phyloP scores from a whole-genome alignment of 805 yeast genomes.

The Candida pseudofarinosa region DNA sequence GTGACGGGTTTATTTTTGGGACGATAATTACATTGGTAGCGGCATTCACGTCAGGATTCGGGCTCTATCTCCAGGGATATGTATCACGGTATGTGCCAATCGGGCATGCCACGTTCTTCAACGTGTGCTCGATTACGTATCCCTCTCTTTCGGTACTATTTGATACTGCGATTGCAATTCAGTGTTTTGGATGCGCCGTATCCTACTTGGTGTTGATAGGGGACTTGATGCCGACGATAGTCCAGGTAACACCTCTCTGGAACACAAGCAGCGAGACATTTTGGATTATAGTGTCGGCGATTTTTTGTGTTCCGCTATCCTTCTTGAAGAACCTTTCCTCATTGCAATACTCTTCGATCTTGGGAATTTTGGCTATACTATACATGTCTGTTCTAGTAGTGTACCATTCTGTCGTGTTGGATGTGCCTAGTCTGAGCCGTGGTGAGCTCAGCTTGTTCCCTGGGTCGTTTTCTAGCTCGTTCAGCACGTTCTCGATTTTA shows the following conservation, averaged over 20 bases:
- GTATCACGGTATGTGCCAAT: slow-evolving; percentile 52
- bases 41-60: slow-evolving; percentile 63
- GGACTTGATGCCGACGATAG: slow-evolving; percentile 62
- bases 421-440: slow-evolving; percentile 34
- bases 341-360: slow-evolving; percentile 76
- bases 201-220: slow-evolving; percentile 69
- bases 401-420: slow-evolving; percentile 60
- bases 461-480: slow-evolving; percentile 46
- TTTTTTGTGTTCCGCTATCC: slow-evolving; percentile 56
- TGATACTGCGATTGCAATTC: slow-evolving; percentile 65
- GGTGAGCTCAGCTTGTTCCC: slow-evolving; percentile 34
- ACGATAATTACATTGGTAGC: slow-evolving; percentile 52
- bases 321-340: slow-evolving; percentile 76
- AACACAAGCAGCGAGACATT: slow-evolving; percentile 37
- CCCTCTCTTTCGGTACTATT: slow-evolving; percentile 59
- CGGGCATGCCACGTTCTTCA: slow-evolving; percentile 69
- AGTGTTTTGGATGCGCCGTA: slow-evolving; percentile 68
- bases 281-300: slow-evolving; percentile 54
- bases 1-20: slow-evolving; percentile 65
- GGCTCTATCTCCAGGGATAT: slow-evolving; percentile 58
- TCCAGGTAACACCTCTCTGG: slow-evolving; percentile 20
- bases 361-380: slow-evolving; percentile 77
- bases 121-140: slow-evolving; percentile 59
- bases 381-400: slow-evolving; percentile 73
- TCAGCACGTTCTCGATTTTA: slow-evolving; percentile 77